phyloP scores from a whole-genome alignment of 805 yeast species.

The Kuraishia piskuri region DNA sequence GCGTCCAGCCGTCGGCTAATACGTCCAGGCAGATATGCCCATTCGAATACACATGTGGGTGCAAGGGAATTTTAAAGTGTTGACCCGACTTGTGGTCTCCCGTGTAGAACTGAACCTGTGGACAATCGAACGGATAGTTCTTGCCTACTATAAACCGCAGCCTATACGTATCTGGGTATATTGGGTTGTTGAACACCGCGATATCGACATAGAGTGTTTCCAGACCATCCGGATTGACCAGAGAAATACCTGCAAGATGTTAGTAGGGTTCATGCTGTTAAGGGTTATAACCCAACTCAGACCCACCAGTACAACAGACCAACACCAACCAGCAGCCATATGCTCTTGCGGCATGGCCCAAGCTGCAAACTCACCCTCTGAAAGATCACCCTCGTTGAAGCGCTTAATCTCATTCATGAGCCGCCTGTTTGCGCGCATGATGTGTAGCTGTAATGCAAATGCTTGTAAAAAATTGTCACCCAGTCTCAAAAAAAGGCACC shows the following conservation, averaged over 20 bases:
- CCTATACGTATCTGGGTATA: constrained; percentile 30
- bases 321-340: neutral
- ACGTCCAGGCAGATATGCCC: constrained; percentile 73
- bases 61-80: constrained; percentile 41
- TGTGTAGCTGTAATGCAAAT: constrained; percentile 11
- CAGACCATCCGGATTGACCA: neutral
- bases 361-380: constrained; percentile 5
- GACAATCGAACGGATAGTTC: constrained; percentile 51
- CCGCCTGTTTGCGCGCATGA: constrained; percentile 5
- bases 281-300: too few species aligned
- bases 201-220: constrained; percentile 27
- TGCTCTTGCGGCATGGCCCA: constrained; percentile 7
- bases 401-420: constrained; percentile 16
- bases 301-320: neutral
- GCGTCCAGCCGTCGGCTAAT: constrained; percentile 60
- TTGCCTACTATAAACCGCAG: constrained; percentile 33
- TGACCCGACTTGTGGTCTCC: constrained; percentile 8
- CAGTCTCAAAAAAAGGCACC: too few species aligned
- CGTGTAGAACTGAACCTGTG: constrained; percentile 44
- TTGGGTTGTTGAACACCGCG: constrained; percentile 22
- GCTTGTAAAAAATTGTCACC: too few species aligned
- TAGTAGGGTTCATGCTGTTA: neutral
- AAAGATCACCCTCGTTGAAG: constrained; percentile 7
- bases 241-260: neutral
- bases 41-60: constrained; percentile 68